Evolutionary conservation across 2,329 filamentous ascomycete genomes (phyloP), one percentile per base, ranked within the genome.

Genomic region (Fusarium longipes): DNA sequence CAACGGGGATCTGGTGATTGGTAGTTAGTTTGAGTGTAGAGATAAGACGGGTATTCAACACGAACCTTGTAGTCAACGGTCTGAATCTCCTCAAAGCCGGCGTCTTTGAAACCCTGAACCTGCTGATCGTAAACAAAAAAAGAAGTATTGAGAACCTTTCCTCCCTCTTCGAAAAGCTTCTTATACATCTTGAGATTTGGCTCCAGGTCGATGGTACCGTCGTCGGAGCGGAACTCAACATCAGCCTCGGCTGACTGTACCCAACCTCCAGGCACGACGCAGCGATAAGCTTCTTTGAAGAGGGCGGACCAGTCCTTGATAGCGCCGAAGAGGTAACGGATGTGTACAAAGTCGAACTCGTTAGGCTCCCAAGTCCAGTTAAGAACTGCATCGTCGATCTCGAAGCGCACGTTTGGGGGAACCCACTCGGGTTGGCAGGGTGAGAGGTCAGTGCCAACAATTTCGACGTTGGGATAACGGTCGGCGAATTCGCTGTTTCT

Each of bases 381-480:
- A 7, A 56, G 14, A 10, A 57, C 63, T 18, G 63, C 63, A 3
- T 65, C 61, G 2, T 65, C 63, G 1, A 65, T 65, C 8, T 65
- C 63, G 14, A 65, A 65, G 5, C 63, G 62, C 0, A 64, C 48
- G 5, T 65, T 65, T 2, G 63, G 63, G 2, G 63, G 63, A 0
- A 65, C 55, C 63, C 63, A 65, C 18, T 66, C 49, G 1, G 63
- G 63, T 2, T 65, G 63, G 3, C 47, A 61, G 11, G 61, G 62
- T 7, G 62, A 65, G 12, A 65, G 61, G 29, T 65, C 62, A 0
- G 63, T 65, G 15, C 55, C 63, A 10, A 43, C 44, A 1, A 65
- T 44, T 35, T 65, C 55, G 1, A 43, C 55, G 12, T 54, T 32
- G 1, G 61, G 62, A 20, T 51, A 65, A 4, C 43, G 61, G n/a